Base-by-base conservation (phyloP, 2,329 filamentous ascomycete genomes). In the Westerdykella ornata region DNA sequence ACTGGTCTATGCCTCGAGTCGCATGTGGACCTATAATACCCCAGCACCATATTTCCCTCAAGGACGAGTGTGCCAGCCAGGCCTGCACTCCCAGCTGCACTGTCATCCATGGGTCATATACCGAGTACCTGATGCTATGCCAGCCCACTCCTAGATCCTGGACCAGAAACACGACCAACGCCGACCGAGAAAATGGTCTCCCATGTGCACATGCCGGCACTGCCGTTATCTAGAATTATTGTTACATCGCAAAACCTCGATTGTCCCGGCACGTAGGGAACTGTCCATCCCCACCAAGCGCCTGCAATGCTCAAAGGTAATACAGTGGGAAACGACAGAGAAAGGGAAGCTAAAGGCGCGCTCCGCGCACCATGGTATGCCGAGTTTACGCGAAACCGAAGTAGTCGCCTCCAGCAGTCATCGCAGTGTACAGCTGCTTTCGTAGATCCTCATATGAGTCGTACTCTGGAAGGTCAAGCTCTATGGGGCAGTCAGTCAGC, bases 401-500 rank as follows among this genome's bases (percentile, higher is more conserved):
- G 66, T 82, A 97, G 67, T 97, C 90, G 71, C 88, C 92, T 54
- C 92, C 92, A 52, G 89, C 84, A n/a, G 92, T 98, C 68, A 98
- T 96, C 48, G 92, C 92, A 54, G 89, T 97, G 67, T 94, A 82
- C 45, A 98, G 71, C 63, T 92, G 88, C 57, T 85, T 81, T 48
- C 92, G 82, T 47, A 98, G 78, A 54, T 78, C 76, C 59, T 98
- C 92, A 68, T 98, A 98, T 65, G 81, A 94, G 60, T 97, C 92
- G 63, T 98, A 98, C 71, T 98, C 92, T 32, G 92, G 92, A 54
- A 98, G 80, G 72, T 98, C 92, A 63, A 98, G 87, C 73, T 98
- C 88, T 95, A 66, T 45, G 39, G 42, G 33, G 4, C 34, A 39
- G 55, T 76, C 59, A 75, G 68, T 76, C 59, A 75, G 68, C 52